Conservation (phyloP, 371 early-diverging fungal species). For the Saksenaea oblongispora region DNA sequence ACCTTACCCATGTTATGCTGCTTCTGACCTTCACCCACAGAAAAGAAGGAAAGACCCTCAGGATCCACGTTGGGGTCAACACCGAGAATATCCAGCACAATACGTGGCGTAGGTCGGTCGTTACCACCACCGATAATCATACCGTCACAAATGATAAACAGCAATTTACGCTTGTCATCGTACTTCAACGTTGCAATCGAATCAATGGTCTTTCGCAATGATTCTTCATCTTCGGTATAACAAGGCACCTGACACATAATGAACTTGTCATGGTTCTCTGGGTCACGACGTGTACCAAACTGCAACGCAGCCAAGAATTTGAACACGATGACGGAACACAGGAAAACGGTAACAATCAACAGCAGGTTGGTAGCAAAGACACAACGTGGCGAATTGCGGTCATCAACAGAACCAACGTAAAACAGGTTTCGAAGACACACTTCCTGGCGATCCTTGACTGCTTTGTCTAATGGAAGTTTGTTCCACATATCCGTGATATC, state of each 20-base stretch:
- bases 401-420: constrained; percentile 81
- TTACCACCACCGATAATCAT: constrained; percentile 88
- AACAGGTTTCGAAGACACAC: constrained; percentile 78
- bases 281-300: constrained; percentile 54
- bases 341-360: constrained; percentile 68
- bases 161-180: constrained; percentile 67
- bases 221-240: constrained; percentile 77
- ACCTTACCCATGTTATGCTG: constrained; percentile 87
- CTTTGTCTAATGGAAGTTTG: constrained; percentile 23
- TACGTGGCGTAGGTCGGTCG: constrained; percentile 87
- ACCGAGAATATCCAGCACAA: constrained; percentile 80
- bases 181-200: constrained; percentile 68
- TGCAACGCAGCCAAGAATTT: constrained; percentile 91
- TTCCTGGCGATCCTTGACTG: constrained; percentile 24
- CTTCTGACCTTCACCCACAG: constrained; percentile 78
- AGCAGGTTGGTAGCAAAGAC: constrained; percentile 82
- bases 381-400: constrained; percentile 74
- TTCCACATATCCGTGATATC: constrained; percentile 64
- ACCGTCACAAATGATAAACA: constrained; percentile 78
- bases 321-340: constrained; percentile 82
- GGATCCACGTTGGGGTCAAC: constrained; percentile 76
- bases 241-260: constrained; percentile 81
- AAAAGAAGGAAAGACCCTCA: constrained; percentile 79
- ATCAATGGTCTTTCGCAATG: constrained; percentile 66
- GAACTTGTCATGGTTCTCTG: constrained; percentile 83